Evolutionary conservation across 148 eudicot genomes (phyloP), one percentile per base, ranked within the genome.

Genomic region (Rhododendron williamsianum): DNA sequence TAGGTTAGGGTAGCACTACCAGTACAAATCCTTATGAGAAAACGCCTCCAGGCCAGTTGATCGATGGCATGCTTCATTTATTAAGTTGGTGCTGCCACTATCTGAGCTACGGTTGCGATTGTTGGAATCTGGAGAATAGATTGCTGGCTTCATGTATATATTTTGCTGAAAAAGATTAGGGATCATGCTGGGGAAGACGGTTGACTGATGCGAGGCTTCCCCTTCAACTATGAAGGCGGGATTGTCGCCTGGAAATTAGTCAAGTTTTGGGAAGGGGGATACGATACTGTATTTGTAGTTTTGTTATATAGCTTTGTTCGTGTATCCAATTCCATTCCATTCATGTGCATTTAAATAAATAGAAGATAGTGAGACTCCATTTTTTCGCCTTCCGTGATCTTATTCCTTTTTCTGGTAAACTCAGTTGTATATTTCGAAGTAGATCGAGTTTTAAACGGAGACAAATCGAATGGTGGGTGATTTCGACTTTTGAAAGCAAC

Each of bases 1-100:
- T 91, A 86, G 88, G 84, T 58, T 67, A 56, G 4, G 11, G 43
- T 58, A 58, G 65, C 65, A 58, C 41, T 84, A 21, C 65, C 71
- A 8, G 60, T 52, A 83, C 65, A 71, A 46, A 36, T 79, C 78
- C 71, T 45, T 56, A 6, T n/a, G 8, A 16, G 2, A 46, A 15
- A 85, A 85, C 35, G 19, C 67, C 72, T 18, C 11, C 38, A 0
- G 7, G 71, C 80, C 27, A 41, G 38, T 41, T 46, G 78, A 46
- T 33, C 46, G 45, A 35, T 52, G 58, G 72, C 65, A 58, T 58
- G 65, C 65, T 1, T 58, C 65, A 58, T 58, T 58, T 58, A 19
- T 58, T 6, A 15, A 51, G 43, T 51, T 52, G 67, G 65, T 51
- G 43, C 65, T 52, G 67, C 82, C 65, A 52, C 36, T 80, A 45